These are phyloP conservation scores for Zygotorulaspora chibaensis DNA, from an alignment of 805 yeast genomes.

Conservation along the genomic window DNA sequence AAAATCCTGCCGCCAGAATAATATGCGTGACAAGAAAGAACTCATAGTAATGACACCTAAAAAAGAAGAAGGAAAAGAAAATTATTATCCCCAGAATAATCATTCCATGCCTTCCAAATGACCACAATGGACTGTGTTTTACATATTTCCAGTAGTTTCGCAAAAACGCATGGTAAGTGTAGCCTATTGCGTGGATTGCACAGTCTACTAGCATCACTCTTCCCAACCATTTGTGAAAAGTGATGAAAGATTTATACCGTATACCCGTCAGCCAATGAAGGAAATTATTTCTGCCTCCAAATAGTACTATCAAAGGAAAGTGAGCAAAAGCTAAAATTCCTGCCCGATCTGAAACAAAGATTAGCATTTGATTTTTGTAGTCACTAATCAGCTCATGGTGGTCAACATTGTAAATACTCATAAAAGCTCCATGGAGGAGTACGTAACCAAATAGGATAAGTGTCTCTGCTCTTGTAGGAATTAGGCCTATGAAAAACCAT, in stretches of 20 bases:
- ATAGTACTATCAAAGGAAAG: constrained; percentile 53
- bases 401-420: constrained; percentile 17
- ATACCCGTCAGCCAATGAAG: constrained; percentile 58
- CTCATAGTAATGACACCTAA: constrained; percentile 42
- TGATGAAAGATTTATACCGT: constrained; percentile 57
- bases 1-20: constrained; percentile 39
- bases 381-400: constrained; percentile 14
- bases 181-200: constrained; percentile 38
- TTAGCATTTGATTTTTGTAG: constrained; percentile 17
- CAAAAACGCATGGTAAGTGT: constrained; percentile 34
- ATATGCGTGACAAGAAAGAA: constrained; percentile 44
- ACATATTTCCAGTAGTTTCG: constrained; percentile 6
- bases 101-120: constrained; percentile 41
- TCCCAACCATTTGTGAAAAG: constrained; percentile 59
- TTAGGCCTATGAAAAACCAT: constrained; percentile 31
- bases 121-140: constrained; percentile 35
- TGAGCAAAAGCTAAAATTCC: constrained; percentile 44
- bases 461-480: constrained; percentile 39
- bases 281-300: constrained; percentile 72
- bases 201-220: constrained; percentile 39
- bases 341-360: constrained; percentile 42
- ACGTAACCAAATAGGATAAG: constrained; percentile 29
- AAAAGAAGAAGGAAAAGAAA: constrained; percentile 28
- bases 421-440: constrained; percentile 39
- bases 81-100: constrained; percentile 29